Evolutionary conservation across 75 land plant species (phyloP).

Genomic region (Picea glauca): DNA sequence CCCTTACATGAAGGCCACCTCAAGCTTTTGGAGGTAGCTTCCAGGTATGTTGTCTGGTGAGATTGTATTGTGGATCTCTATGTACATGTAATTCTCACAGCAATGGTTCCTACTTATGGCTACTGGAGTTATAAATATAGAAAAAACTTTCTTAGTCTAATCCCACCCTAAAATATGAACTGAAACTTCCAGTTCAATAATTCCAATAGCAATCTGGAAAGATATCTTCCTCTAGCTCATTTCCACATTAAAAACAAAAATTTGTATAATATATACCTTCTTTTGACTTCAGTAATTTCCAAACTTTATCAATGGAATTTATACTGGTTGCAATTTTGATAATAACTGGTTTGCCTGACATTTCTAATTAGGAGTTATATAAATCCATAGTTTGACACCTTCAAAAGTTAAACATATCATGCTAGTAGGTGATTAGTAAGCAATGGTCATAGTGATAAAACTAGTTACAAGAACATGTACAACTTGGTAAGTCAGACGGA

Average conservation of each 20-base stretch:
- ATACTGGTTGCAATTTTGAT: background rate
- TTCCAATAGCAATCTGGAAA: background rate
- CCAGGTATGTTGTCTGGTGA: constrained; percentile 38
- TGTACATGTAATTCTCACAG: background rate
- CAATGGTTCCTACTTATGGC: background rate
- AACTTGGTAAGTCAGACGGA: no score
- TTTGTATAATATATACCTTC: background rate
- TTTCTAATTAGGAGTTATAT: background rate
- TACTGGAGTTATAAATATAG: background rate
- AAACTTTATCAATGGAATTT: background rate
- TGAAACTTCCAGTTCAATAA: background rate
- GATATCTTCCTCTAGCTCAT: background rate
- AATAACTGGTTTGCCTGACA: background rate
- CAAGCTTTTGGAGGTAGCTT: constrained; percentile 76
- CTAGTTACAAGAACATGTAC: no score
- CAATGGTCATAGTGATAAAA: no score
- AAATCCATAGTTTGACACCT: background rate
- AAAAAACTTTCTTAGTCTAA: background rate
- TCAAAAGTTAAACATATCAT: background rate
- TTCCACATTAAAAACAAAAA: no score
- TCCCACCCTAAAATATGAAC: background rate
- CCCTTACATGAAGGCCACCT: constrained; percentile 95
- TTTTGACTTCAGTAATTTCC: background rate
- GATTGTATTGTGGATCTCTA: background rate
- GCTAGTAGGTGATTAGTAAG: no score